phyloP scores from a whole-genome alignment of 169 alveolate species.

The Babesia ovis region DNA sequence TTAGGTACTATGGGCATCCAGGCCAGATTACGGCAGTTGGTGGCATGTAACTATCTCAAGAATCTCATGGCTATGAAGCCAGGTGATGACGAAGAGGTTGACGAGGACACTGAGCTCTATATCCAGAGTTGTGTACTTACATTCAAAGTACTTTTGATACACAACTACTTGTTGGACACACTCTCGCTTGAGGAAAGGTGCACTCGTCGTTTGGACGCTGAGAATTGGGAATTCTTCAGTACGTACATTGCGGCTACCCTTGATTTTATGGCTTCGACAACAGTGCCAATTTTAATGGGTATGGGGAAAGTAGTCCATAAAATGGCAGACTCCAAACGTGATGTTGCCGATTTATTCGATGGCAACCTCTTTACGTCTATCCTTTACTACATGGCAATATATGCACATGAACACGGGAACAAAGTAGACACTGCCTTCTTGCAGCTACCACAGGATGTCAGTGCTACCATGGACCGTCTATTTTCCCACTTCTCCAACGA shows the following conservation, averaged over 20 bases:
- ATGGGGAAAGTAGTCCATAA: background rate
- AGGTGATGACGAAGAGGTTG: slow-evolving; percentile 25
- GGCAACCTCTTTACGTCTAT: slow-evolving; percentile 61
- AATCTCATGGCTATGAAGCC: slow-evolving; percentile 29
- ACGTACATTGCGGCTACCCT: slow-evolving; percentile 51
- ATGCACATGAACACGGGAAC: slow-evolving; percentile 37
- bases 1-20: slow-evolving; percentile 6
- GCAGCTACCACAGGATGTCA: slow-evolving; percentile 2
- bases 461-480: slow-evolving; percentile 21
- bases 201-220: slow-evolving; percentile 39
- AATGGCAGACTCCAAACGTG: slow-evolving; percentile 18
- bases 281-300: slow-evolving; percentile 24
- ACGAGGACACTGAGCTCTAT: slow-evolving; percentile 35
- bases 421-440: slow-evolving; percentile 39
- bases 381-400: slow-evolving; percentile 23
- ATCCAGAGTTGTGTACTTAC: slow-evolving; percentile 42
- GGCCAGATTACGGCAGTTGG: slow-evolving; percentile 28
- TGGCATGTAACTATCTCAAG: slow-evolving; percentile 52
- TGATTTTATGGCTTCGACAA: slow-evolving; percentile 42
- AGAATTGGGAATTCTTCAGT: slow-evolving; percentile 46
- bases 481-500: slow-evolving; percentile 35
- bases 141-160: slow-evolving; percentile 50
- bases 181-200: slow-evolving; percentile 44
- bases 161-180: slow-evolving; percentile 45
- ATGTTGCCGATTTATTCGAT: slow-evolving; percentile 54